Evolutionary conservation across 2,329 filamentous ascomycete species (phyloP).

Genomic region (Zasmidium angulare): DNA sequence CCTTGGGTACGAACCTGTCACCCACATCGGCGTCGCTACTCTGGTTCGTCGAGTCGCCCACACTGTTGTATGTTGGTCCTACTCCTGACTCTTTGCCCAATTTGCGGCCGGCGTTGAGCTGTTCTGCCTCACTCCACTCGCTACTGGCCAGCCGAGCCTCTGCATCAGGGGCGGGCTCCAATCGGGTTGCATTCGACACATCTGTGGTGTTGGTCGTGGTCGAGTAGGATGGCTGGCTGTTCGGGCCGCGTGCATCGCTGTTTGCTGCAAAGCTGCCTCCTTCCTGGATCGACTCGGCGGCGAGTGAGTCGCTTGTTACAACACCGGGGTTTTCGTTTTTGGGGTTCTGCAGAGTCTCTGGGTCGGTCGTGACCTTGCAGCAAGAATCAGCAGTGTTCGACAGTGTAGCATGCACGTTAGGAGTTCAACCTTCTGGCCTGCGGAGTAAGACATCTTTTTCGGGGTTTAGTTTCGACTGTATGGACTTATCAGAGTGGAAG

Average conservation of each 20-base stretch:
- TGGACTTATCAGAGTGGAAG: too few species aligned
- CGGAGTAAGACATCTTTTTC: constrained; percentile 8
- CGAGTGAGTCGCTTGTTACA: constrained; percentile 69
- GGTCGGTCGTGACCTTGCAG: constrained; percentile 40
- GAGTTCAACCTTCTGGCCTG: constrained; percentile 10
- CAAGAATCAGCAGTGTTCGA: neutral
- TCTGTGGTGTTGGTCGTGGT: constrained; percentile 59
- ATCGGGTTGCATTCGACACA: constrained; percentile 52
- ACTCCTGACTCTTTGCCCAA: constrained; percentile 38
- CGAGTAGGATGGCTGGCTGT: constrained; percentile 51
- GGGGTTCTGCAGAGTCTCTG: constrained; percentile 49
- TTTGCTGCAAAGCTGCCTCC: constrained; percentile 61
- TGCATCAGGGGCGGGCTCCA: constrained; percentile 50
- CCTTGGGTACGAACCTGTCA: constrained; percentile 38
- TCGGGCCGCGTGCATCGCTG: constrained; percentile 56
- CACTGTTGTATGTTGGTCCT: constrained; percentile 36
- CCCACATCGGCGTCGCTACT: constrained; percentile 14
- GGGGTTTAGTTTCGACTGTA: neutral
- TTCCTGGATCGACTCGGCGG: constrained; percentile 65
- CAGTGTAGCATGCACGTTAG: neutral
- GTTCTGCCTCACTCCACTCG: constrained; percentile 40
- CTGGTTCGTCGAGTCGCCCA: constrained; percentile 10
- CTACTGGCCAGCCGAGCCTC: constrained; percentile 45
- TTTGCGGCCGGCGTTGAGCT: constrained; percentile 42
- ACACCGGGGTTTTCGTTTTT: constrained; percentile 63